phyloP scores from a whole-genome alignment of 192 early-diverging fungal genomes.

The Geosiphon pyriformis region DNA sequence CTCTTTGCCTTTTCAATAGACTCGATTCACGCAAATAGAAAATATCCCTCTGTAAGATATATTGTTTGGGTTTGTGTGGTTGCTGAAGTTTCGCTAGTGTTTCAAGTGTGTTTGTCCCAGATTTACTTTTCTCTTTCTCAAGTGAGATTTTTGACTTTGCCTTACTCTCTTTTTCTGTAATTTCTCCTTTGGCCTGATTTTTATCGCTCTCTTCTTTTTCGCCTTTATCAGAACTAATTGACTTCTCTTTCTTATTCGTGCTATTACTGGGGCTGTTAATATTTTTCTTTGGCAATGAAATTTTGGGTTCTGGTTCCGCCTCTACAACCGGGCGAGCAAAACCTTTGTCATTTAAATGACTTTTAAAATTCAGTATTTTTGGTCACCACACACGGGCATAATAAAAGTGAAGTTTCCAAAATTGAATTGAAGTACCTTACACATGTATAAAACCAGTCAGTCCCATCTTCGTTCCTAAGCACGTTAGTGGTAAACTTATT shows the following conservation, averaged over 20 bases:
- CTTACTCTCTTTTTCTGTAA: conserved; percentile 16
- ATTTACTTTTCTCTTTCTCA: conserved; percentile 3
- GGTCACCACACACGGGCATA: background rate
- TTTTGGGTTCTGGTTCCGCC: background rate
- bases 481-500: conserved; percentile 35
- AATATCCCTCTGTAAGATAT: conserved; percentile 38
- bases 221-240: conserved; percentile 19
- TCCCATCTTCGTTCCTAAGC: conserved; percentile 32
- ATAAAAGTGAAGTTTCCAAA: background rate
- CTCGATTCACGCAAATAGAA: conserved; percentile 39
- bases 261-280: conserved; percentile 19
- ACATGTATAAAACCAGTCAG: conserved; percentile 44
- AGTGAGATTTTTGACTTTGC: conserved; percentile 19
- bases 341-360: conserved; percentile 34
- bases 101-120: conserved; percentile 5
- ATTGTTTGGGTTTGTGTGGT: conserved; percentile 27
- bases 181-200: conserved; percentile 12
- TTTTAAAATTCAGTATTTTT: background rate
- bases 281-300: background rate
- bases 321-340: conserved; percentile 27
- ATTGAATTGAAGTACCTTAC: conserved; percentile 1
- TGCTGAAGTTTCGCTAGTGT: background rate
- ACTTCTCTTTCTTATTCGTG: conserved; percentile 17
- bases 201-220: conserved; percentile 25
- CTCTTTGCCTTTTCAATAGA: conserved; percentile 25